A percentile compares a stretch with the other conserved stretches of the same genome.
Evolutionary conservation across 2,329 filamentous ascomycete genomes (phyloP).

Genomic region (Penicillium fuscoglaucum): DNA sequence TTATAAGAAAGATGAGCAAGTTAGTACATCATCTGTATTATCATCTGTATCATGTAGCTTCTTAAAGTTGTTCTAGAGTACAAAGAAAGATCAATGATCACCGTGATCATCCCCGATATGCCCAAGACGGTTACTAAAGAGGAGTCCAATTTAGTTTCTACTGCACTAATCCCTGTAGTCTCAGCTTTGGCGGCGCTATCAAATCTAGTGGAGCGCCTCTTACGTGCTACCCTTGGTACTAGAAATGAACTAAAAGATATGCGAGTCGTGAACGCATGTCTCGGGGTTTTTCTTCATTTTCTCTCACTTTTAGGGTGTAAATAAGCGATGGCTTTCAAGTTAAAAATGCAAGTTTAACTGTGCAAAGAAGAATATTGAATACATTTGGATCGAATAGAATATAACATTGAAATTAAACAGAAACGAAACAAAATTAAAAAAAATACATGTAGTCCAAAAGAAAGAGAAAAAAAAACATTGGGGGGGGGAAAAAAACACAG

Average conservation of each 20-base stretch:
- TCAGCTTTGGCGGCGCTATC: constrained; percentile 4
- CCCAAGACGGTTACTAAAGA: not conserved
- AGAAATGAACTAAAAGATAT: not conserved
- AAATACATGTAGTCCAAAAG: not conserved
- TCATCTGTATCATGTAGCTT: not conserved
- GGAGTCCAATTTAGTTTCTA: not conserved
- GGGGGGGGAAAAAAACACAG: not conserved
- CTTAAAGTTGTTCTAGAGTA: not conserved
- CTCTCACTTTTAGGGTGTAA: not conserved
- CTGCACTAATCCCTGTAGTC: not conserved
- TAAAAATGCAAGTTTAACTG: not conserved
- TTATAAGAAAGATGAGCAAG: not conserved
- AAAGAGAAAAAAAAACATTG: not conserved
- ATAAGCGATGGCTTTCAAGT: not conserved
- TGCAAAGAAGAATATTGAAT: not conserved
- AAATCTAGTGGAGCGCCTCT: constrained; percentile 15
- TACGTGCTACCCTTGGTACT: constrained; percentile 18
- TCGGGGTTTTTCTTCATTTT: not conserved
- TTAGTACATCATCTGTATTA: not conserved
- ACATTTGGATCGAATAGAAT: not conserved
- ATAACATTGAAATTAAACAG: not conserved
- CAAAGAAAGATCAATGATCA: constrained; percentile 4
- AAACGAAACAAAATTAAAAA: not conserved
- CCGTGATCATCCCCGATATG: constrained; percentile 1
- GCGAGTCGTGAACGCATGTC: not conserved